Base-by-base conservation (phyloP, 192 early-diverging fungal species). In the Fimicolochytrium jonesii region DNA sequence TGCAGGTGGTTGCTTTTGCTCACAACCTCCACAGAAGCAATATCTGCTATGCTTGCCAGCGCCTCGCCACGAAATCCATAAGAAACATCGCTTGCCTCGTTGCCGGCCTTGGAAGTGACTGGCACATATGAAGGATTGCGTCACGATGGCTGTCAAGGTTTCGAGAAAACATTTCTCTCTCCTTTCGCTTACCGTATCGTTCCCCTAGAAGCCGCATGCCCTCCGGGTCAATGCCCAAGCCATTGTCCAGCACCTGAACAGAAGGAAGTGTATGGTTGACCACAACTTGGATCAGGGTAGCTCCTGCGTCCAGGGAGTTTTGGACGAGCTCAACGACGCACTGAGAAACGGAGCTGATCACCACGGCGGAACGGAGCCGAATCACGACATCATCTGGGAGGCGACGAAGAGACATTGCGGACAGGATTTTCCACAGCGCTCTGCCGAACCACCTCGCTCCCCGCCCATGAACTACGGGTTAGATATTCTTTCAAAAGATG, bases 21-120 rank as follows among this genome's bases (percentile, higher is more conserved):
- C n/a, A 70, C 75, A 26, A 86, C 78, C 56, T 84, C 77, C 30
- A 86, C 22, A 18, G 55, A 57, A 0, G 81, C 56, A 9, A 78
- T 63, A n/a, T 80, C 67, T 22, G 61, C 68, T 2, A 84, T 66
- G 31, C 72, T 77, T 9, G 76, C 65, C 1, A 86, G 44, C 4
- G 82, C 83, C 81, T 89, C 86, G n/a, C 87, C 87, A 5, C 87
- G 75, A 41, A 86, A 89, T 6, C 87, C 87, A 72, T 79, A 86
- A 6, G 83, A 39, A 60, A 7, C 72, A 52, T 2, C 60, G 25
- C 23, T 66, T 26, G 39, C n/a, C 23, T 65, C 18, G 46, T 65
- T 65, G 0, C 83, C 70, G 33, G 66, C 71, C 57, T 86, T 89
- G 22, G 87, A 89, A 0, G 86, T 86, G 2, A 69, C 82, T 86